phyloP scores from a whole-genome alignment of 2,329 filamentous ascomycete species.

The Fusarium mexicanum region DNA sequence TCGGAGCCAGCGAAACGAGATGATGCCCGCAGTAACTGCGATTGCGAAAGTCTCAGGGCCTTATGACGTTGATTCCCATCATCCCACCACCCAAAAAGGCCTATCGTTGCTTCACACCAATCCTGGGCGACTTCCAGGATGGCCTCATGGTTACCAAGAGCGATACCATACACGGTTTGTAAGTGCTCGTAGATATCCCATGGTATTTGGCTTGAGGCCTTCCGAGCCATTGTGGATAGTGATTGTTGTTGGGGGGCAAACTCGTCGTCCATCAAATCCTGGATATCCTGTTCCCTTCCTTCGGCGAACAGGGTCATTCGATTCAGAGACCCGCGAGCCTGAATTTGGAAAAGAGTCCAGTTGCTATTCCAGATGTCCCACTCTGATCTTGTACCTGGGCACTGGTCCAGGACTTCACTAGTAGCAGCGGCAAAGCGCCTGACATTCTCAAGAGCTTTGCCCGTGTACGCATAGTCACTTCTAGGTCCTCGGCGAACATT shows the following conservation, averaged over 20 bases:
- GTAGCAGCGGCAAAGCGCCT: conserved; percentile 76
- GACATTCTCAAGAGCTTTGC: conserved; percentile 80
- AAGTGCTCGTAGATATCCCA: conserved; percentile 92
- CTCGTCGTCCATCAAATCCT: conserved; percentile 44
- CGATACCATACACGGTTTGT: conserved; percentile 80
- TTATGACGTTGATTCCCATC: conserved; percentile 68
- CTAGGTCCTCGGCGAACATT: conserved; percentile 75
- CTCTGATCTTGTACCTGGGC: conserved; percentile 74
- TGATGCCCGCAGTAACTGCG: conserved; percentile 50
- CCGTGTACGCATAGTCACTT: conserved; percentile 74
- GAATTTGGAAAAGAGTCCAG: conserved; percentile 85
- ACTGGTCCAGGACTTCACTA: conserved; percentile 75
- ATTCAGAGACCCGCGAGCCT: conserved; percentile 73
- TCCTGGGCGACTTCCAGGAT: conserved; percentile 83
- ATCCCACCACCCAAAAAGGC: conserved; percentile 91
- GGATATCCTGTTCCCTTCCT: conserved; percentile 65
- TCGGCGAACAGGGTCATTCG: conserved; percentile 83
- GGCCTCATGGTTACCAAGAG: conserved; percentile 78
- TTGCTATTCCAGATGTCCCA: conserved; percentile 87
- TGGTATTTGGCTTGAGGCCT: conserved; percentile 86
- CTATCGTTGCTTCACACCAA: conserved; percentile 90
- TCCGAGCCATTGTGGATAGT: conserved; percentile 73
- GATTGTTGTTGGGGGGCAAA: conserved; percentile 58
- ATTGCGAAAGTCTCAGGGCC: conserved; percentile 52
- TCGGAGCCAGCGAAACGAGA: conserved; percentile 64